Conservation (phyloP, 805 yeast species). For the Cyberlindnera xishuangbannaensis region DNA sequence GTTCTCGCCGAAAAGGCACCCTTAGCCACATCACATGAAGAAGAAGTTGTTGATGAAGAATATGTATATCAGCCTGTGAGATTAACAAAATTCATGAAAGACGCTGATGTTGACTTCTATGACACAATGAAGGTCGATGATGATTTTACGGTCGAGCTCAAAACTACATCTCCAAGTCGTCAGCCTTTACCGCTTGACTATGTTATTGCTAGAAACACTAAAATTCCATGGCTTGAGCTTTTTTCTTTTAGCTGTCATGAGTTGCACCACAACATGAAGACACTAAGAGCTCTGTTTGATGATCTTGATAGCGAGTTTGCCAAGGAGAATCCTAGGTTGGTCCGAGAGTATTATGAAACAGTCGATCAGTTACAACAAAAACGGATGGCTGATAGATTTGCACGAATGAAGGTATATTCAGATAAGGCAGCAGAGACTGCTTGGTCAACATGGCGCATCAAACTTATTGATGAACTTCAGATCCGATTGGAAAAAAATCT, state of each 20-base stretch:
- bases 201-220: slow-evolving; percentile 18
- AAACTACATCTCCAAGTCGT: slow-evolving; percentile 4
- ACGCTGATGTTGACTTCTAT: slow-evolving; percentile 24
- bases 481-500: slow-evolving; percentile 15
- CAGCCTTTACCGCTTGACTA: slow-evolving; percentile 12
- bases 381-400: slow-evolving; percentile 21
- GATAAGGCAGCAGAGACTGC: slow-evolving; percentile 23
- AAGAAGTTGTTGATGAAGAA: slow-evolving; percentile 4
- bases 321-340: slow-evolving; percentile 24
- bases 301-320: slow-evolving; percentile 21
- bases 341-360: slow-evolving; percentile 22
- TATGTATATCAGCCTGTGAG: slow-evolving; percentile 21
- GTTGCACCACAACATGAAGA: slow-evolving; percentile 23
- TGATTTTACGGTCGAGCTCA: slow-evolving; percentile 17
- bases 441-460: slow-evolving; percentile 24
- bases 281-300: slow-evolving; percentile 20
- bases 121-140: slow-evolving; percentile 23
- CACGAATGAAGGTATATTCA: slow-evolving; percentile 22
- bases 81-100: slow-evolving; percentile 20
- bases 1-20: slow-evolving; percentile 14
- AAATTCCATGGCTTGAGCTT: slow-evolving; percentile 25
- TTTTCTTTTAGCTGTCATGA: slow-evolving; percentile 25
- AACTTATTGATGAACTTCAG: slow-evolving; percentile 21
- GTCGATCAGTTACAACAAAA: slow-evolving; percentile 17
- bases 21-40: slow-evolving; percentile 22